Conservation (phyloP, 2,329 filamentous ascomycete species). For the Aspergillus udagawae region DNA sequence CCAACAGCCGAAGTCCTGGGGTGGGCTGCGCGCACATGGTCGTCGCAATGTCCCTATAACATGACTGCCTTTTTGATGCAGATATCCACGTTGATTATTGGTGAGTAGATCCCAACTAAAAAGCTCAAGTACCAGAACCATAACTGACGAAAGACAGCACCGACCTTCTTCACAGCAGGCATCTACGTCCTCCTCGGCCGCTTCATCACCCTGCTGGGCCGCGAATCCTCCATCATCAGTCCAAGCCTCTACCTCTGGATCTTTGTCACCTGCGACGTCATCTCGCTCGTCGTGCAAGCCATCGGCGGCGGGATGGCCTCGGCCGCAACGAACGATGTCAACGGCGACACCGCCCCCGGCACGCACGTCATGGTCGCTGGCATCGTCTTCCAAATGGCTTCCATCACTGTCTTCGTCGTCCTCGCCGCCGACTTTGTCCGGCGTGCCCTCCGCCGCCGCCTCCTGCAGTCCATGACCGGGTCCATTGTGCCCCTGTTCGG, state of each 20-base stretch:
- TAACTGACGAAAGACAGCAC: conserved; percentile 23
- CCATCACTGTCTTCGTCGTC: conserved; percentile 51
- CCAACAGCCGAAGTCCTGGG: conserved; percentile 42
- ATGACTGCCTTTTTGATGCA: conserved; percentile 48
- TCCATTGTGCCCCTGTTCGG: conserved; percentile 29
- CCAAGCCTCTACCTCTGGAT: conserved; percentile 46
- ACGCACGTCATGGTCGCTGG: conserved; percentile 52
- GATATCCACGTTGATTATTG: conserved; percentile 42
- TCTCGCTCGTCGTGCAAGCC: conserved; percentile 55
- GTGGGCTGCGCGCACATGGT: conserved; percentile 49
- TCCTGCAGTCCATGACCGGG: conserved; percentile 23
- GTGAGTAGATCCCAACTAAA: conserved; percentile 13
- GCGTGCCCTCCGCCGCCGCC: conserved; percentile 25
- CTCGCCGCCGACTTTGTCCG: conserved; percentile 47
- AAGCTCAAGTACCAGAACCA: not conserved
- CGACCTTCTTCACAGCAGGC: conserved; percentile 51
- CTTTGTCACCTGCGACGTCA: conserved; percentile 51
- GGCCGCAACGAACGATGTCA: conserved; percentile 38
- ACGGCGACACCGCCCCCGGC: conserved; percentile 46
- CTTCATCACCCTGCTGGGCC: conserved; percentile 45
- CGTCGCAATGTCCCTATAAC: conserved; percentile 48
- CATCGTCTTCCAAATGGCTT: conserved; percentile 56
- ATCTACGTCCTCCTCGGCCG: conserved; percentile 49
- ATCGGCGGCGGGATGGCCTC: conserved; percentile 52
- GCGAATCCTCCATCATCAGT: conserved; percentile 40